Evolutionary conservation across 192 early-diverging fungal species (phyloP).

Genomic region (Podila horticola): DNA sequence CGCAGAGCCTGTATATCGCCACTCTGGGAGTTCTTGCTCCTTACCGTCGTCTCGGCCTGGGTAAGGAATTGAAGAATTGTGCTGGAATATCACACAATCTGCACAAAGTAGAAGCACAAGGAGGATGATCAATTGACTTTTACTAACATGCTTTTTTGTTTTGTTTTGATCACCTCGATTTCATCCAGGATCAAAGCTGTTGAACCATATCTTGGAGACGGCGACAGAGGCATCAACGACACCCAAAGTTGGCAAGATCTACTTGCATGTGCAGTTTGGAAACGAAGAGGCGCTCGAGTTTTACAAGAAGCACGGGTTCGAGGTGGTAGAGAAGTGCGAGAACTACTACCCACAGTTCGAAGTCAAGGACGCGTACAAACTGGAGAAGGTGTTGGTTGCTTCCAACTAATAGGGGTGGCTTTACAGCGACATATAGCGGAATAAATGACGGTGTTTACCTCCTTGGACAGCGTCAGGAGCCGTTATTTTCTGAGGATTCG

Average conservation of each 20-base stretch:
- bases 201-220: slow-evolving; percentile 68
- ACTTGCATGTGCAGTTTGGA: slow-evolving; percentile 86
- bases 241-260: slow-evolving; percentile 64
- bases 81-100: neutral
- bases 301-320: slow-evolving; percentile 85
- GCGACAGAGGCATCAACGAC: slow-evolving; percentile 46
- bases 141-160: neutral
- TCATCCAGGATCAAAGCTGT: slow-evolving; percentile 61
- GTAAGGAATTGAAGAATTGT: slow-evolving; percentile 45
- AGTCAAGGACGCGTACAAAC: slow-evolving; percentile 83
- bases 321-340: slow-evolving; percentile 60
- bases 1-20: slow-evolving; percentile 75
- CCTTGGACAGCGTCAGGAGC: too few relatives aligned
- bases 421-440: too few relatives aligned
- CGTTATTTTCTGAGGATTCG: too few relatives aligned
- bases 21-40: slow-evolving; percentile 91
- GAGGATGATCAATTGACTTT: neutral
- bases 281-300: slow-evolving; percentile 86
- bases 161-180: too few relatives aligned
- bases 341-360: slow-evolving; percentile 88
- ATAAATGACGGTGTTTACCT: too few relatives aligned
- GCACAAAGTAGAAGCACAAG: neutral
- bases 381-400: slow-evolving; percentile 52
- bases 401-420: neutral
- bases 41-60: slow-evolving; percentile 83